Evolutionary conservation across 75 land plant species (phyloP), one percentile per base, ranked within the genome.

Genomic region (Isoetes taiwanensis): DNA sequence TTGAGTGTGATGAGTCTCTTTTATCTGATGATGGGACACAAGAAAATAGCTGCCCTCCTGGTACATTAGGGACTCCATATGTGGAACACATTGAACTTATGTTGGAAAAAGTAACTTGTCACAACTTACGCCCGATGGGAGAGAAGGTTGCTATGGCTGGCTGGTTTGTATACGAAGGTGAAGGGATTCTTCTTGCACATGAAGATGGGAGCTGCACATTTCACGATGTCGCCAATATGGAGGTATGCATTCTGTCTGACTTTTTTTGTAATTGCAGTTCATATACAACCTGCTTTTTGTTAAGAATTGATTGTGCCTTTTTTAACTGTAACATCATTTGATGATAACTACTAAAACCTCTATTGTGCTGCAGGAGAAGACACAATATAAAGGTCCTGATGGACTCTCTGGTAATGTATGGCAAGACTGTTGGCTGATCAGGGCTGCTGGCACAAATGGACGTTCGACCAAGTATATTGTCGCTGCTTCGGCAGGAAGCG

Each of bases 161-260:
- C 23, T 94, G 99, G 99, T 94, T 90, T 78, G 90, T 82, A 14
- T 79, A 77, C 4, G 99, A 94, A 34, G 96, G 90, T 34, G 99
- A 94, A 62, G 77, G 97, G 5, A 68, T 80, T 63, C 67, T 88
- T 56, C 83, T 94, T 57, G 78, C 96, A 41, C 96, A 94, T 52
- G 82, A 72, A 61, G 99, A 94, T 66, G 86, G 86, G 21, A 74
- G 84, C 24, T 94, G 99, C 54, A 71, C 90, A 9, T 84, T 72
- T 42, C 66, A 82, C 50, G 99, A 94, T 65, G 66, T 89, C 55
- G 72, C 76, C 1, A 84, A 94, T 63, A 62, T 58, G 38, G 99
- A 94, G 90, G 99, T 94, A 72, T 5, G 12, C 17, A n/a, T n/a
- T n/a, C n/a, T n/a, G n/a, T n/a, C n/a, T n/a, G n/a, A n/a, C n/a